Conservation (phyloP, 805 yeast genomes). For the Wickerhamiella kurtzmanii region DNA sequence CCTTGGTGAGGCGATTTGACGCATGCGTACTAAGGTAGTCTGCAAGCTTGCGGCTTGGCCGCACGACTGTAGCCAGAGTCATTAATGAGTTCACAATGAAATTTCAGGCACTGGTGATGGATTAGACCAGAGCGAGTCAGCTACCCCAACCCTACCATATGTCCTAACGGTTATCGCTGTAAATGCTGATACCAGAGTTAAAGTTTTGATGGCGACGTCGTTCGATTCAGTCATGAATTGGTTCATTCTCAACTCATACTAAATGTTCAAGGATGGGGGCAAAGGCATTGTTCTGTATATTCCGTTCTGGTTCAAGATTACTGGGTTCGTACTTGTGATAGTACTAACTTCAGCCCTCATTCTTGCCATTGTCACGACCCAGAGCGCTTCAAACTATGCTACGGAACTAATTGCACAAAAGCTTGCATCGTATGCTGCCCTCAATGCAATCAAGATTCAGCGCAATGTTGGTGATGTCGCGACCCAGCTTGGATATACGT, state of each 20-base stretch:
- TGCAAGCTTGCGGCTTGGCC: conserved; percentile 15
- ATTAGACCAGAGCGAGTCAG: too few species aligned
- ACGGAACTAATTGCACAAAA: conserved; percentile 10
- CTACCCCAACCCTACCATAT: not conserved
- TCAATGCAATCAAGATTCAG: conserved; percentile 13
- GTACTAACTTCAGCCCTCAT: not conserved
- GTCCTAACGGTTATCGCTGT: too few species aligned
- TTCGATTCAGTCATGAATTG: too few species aligned
- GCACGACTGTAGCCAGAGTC: conserved; percentile 16
- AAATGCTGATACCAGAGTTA: not conserved
- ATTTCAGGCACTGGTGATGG: too few species aligned
- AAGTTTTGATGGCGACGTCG: too few species aligned
- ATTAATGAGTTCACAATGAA: conserved; percentile 1
- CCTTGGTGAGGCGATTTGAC: conserved; percentile 12
- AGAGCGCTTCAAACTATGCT: conserved; percentile 10
- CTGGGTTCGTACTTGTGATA: not conserved
- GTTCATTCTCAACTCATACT: too few species aligned
- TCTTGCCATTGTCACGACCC: conserved; percentile 3
- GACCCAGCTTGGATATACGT: conserved; percentile 1
- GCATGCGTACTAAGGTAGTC: conserved; percentile 16
- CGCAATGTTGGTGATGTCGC: conserved; percentile 8
- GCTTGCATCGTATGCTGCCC: conserved; percentile 15
- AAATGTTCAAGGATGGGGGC: not conserved
- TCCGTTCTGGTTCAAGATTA: not conserved
- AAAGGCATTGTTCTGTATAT: not conserved